These are phyloP conservation scores for Dactylellina cionopaga DNA, from an alignment of 2,329 filamentous ascomycete species.

Conservation along the genomic window DNA sequence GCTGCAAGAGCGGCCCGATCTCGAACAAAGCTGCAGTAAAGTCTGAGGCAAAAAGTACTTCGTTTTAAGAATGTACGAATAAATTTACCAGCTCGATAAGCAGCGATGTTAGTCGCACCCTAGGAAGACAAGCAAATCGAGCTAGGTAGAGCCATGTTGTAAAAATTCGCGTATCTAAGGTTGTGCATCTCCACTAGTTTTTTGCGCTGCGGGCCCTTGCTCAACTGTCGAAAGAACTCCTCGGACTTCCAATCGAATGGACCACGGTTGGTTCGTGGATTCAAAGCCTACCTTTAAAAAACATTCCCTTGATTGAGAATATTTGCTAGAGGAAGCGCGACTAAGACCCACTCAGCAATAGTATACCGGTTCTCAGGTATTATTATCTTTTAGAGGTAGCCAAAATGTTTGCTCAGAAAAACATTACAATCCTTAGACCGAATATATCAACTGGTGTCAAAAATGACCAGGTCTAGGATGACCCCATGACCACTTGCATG, in stretches of 20 bases:
- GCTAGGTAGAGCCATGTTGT: conserved; percentile 18
- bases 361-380: conserved; percentile 11
- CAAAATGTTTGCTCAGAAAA: conserved; percentile 1
- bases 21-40: conserved; percentile 26
- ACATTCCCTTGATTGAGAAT: neutral
- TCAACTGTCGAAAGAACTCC: neutral
- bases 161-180: conserved; percentile 18
- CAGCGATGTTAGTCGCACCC: neutral
- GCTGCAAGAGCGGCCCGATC: conserved; percentile 33
- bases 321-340: neutral
- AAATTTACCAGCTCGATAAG: conserved; percentile 22
- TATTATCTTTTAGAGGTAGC: conserved; percentile 7
- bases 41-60: conserved; percentile 19
- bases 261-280: conserved; percentile 1
- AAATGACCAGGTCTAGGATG: conserved; percentile 35
- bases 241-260: conserved; percentile 2
- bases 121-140: neutral
- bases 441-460: conserved; percentile 1
- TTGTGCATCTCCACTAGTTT: conserved; percentile 8
- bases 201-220: neutral
- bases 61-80: neutral
- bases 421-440: conserved; percentile 29
- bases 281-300: conserved; percentile 1
- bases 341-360: conserved; percentile 23
- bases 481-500: conserved; percentile 53